These are phyloP conservation scores for Saccharomycopsis phalli DNA, from an alignment of 1,139 yeast species.

Conservation along the genomic window DNA sequence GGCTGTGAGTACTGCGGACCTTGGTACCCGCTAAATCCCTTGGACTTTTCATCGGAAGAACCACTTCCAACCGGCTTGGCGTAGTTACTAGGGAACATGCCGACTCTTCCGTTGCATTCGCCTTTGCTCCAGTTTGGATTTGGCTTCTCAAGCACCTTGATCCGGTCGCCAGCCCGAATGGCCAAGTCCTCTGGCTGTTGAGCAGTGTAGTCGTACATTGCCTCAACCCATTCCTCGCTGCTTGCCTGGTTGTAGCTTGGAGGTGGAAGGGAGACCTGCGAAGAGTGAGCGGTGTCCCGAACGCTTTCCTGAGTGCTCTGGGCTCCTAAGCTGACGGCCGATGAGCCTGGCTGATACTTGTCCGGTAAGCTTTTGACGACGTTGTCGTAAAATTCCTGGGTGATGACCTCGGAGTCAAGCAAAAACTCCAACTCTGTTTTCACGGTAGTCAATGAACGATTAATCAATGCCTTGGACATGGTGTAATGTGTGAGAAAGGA, in stretches of 20 bases:
- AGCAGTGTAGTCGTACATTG: slow-evolving; percentile 59
- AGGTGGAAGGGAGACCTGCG: slow-evolving; percentile 6
- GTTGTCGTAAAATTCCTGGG: slow-evolving; percentile 46
- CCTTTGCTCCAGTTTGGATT: slow-evolving; percentile 95
- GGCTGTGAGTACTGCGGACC: slow-evolving; percentile 24
- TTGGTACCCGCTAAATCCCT: slow-evolving; percentile 22
- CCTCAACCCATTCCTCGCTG: slow-evolving; percentile 42
- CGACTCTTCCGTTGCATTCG: slow-evolving; percentile 45
- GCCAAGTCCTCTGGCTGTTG: slow-evolving; percentile 68
- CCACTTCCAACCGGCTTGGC: slow-evolving; percentile 40
- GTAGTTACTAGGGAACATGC: slow-evolving; percentile 88
- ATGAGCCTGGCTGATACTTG: slow-evolving; percentile 46
- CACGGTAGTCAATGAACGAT: slow-evolving; percentile 68
- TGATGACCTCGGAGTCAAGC: slow-evolving; percentile 66
- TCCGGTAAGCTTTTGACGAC: slow-evolving; percentile 48
- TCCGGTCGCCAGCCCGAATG: slow-evolving; percentile 55
- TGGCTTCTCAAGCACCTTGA: slow-evolving; percentile 62
- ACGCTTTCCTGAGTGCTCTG: slow-evolving; percentile 11
- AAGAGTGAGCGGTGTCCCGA: background rate
- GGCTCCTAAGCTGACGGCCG: slow-evolving; percentile 36
- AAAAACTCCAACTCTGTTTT: slow-evolving; percentile 78
- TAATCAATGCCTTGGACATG: slow-evolving; percentile 52
- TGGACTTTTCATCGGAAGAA: slow-evolving; percentile 23
- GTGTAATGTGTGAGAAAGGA: background rate
- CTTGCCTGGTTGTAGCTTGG: slow-evolving; percentile 11